Evolutionary conservation across 495 filamentous ascomycete species (phyloP).

Genomic region (Talaromyces liani): DNA sequence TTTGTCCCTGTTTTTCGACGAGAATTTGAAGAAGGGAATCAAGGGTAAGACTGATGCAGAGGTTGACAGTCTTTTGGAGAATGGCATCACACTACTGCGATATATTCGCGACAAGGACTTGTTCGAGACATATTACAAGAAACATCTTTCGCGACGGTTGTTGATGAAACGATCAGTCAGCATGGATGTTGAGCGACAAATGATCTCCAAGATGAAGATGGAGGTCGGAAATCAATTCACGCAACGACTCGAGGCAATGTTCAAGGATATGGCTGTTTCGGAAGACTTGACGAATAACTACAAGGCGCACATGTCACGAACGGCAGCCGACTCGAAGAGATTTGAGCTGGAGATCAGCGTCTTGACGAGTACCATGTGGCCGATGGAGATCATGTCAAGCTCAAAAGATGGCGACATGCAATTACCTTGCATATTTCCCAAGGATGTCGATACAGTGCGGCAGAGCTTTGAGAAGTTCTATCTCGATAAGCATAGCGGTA

Average conservation of each 20-base stretch:
- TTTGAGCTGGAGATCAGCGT: slow-evolving; percentile 78
- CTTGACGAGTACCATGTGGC: slow-evolving; percentile 92
- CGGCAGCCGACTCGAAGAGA: slow-evolving; percentile 55
- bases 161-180: slow-evolving; percentile 81
- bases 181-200: slow-evolving; percentile 85
- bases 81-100: slow-evolving; percentile 77
- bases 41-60: slow-evolving; percentile 88
- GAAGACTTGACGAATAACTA: slow-evolving; percentile 76
- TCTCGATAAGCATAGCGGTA: slow-evolving; percentile 74
- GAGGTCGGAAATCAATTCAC: slow-evolving; percentile 95
- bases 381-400: slow-evolving; percentile 71
- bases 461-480: slow-evolving; percentile 90
- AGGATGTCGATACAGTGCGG: slow-evolving; percentile 66
- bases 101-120: slow-evolving; percentile 90
- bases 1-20: slow-evolving; percentile 94
- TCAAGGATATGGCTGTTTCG: slow-evolving; percentile 90
- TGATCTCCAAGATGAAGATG: slow-evolving; percentile 93
- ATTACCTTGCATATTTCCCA: slow-evolving; percentile 60
- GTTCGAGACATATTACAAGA: slow-evolving; percentile 98
- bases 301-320: slow-evolving; percentile 54
- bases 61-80: slow-evolving; percentile 80
- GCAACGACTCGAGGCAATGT: slow-evolving; percentile 90
- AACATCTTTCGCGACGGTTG: slow-evolving; percentile 81
- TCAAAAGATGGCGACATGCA: slow-evolving; percentile 44
- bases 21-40: slow-evolving; percentile 89